phyloP scores from a whole-genome alignment of 2,329 filamentous ascomycete genomes.

The Curvularia sp. region DNA sequence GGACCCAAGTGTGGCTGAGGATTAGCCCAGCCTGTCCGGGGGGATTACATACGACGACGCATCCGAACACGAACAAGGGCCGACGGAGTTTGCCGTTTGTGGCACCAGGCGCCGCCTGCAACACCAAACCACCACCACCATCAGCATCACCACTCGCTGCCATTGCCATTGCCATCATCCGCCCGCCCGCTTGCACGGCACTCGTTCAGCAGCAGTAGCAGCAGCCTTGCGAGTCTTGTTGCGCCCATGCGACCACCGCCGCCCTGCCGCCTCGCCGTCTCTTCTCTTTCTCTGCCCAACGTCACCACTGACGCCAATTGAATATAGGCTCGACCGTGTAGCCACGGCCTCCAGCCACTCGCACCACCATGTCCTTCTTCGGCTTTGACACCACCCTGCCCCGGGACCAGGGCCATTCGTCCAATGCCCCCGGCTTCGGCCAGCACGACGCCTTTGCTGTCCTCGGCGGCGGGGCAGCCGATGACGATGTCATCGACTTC shows the following conservation, averaged over 20 bases:
- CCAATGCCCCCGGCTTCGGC: slow-evolving; percentile 78
- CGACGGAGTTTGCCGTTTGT: neutral
- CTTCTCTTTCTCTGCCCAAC: slow-evolving; percentile 19
- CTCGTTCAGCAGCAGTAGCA: neutral
- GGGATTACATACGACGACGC: neutral
- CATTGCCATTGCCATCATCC: neutral
- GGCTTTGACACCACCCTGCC: slow-evolving; percentile 78
- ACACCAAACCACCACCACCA: neutral
- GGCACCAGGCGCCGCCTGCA: neutral
- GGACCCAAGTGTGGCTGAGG: neutral
- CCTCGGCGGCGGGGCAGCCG: slow-evolving; percentile 66
- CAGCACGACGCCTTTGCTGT: slow-evolving; percentile 89
- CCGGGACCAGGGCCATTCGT: slow-evolving; percentile 68
- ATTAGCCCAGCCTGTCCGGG: neutral
- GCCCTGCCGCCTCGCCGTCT: neutral
- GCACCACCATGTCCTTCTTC: slow-evolving; percentile 81
- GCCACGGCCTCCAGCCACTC: slow-evolving; percentile 11
- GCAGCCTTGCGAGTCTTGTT: neutral
- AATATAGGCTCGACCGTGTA: slow-evolving; percentile 9
- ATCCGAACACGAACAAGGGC: neutral
- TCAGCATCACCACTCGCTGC: neutral
- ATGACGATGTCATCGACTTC: slow-evolving; percentile 79
- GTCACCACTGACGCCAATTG: slow-evolving; percentile 27
- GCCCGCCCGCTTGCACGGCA: neutral
- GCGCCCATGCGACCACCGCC: slow-evolving; percentile 13